phyloP scores from a whole-genome alignment of 331 rosid genomes.

The Quercus tomentella region DNA sequence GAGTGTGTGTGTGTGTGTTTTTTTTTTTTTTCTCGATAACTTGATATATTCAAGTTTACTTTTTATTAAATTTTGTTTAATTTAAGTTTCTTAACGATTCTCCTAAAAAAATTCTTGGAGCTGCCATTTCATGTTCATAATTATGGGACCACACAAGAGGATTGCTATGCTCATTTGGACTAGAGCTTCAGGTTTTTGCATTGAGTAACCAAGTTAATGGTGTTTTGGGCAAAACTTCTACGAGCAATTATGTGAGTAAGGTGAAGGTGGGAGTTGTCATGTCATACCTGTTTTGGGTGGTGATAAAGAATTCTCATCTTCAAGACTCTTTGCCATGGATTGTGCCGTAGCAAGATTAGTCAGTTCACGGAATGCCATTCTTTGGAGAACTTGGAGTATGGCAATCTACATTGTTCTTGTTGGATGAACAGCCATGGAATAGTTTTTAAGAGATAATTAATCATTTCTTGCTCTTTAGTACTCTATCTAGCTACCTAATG shows the following conservation, averaged over 20 bases:
- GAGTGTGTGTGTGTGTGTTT: too few relatives aligned
- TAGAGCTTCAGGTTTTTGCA: constrained; percentile 31
- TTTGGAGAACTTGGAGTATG: not conserved
- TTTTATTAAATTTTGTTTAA: too few relatives aligned
- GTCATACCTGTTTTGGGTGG: constrained; percentile 32
- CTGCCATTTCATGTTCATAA: constrained; percentile 7
- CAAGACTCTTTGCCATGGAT: constrained; percentile 30
- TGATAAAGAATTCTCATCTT: constrained; percentile 20
- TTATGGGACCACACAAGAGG: constrained; percentile 26
- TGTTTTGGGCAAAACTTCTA: constrained; percentile 36
- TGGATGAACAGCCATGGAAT: constrained; percentile 28
- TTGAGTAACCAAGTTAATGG: constrained; percentile 29
- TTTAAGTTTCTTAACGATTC: too few relatives aligned
- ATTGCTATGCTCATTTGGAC: constrained; percentile 42
- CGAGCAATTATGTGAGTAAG: constrained; percentile 19
- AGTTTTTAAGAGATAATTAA: constrained; percentile 22
- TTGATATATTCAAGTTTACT: too few relatives aligned
- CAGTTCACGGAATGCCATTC: not conserved
- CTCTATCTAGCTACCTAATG: not conserved
- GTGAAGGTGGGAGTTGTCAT: constrained; percentile 31
- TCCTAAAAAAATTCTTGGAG: too few relatives aligned
- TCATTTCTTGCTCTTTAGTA: not conserved
- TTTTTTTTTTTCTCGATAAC: too few relatives aligned
- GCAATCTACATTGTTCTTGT: constrained; percentile 16
- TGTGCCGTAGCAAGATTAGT: constrained; percentile 28